These are phyloP conservation scores for Halophytophthora batemanensis DNA, from an alignment of 352 stramenopile genomes.

Conservation along the genomic window DNA sequence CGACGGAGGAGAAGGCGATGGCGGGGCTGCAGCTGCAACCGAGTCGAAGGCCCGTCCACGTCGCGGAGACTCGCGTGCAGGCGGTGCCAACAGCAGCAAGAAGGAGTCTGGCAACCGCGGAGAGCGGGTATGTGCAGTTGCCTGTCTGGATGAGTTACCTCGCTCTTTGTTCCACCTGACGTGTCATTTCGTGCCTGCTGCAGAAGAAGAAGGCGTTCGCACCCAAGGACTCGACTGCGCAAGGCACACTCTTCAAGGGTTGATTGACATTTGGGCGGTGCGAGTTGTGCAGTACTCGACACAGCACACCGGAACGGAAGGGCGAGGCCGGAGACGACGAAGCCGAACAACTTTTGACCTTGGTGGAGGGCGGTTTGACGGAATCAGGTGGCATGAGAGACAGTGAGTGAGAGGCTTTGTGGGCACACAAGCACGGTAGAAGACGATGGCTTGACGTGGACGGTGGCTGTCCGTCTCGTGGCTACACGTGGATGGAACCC, in stretches of 20 bases:
- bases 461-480: too few relatives aligned
- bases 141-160: background rate
- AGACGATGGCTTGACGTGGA: too few relatives aligned
- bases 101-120: conserved; percentile 26
- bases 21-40: conserved; percentile 9
- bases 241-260: conserved; percentile 32
- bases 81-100: conserved; percentile 25
- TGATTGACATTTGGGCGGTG: conserved; percentile 18
- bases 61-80: conserved; percentile 20
- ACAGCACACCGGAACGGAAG: conserved; percentile 8
- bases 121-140: conserved; percentile 23
- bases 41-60: conserved; percentile 30
- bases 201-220: conserved; percentile 71
- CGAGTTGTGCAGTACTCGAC: conserved; percentile 9
- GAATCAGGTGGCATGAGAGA: too few relatives aligned
- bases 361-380: too few relatives aligned
- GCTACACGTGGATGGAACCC: too few relatives aligned
- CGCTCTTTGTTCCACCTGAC: conserved; percentile 3
- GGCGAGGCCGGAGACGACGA: conserved; percentile 7
- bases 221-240: conserved; percentile 45
- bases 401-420: too few relatives aligned
- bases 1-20: conserved; percentile 16
- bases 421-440: too few relatives aligned
- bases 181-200: background rate
- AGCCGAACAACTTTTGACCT: too few relatives aligned